Base-by-base conservation (phyloP, 257 asterid species). In the Nicotiana paniculata region DNA sequence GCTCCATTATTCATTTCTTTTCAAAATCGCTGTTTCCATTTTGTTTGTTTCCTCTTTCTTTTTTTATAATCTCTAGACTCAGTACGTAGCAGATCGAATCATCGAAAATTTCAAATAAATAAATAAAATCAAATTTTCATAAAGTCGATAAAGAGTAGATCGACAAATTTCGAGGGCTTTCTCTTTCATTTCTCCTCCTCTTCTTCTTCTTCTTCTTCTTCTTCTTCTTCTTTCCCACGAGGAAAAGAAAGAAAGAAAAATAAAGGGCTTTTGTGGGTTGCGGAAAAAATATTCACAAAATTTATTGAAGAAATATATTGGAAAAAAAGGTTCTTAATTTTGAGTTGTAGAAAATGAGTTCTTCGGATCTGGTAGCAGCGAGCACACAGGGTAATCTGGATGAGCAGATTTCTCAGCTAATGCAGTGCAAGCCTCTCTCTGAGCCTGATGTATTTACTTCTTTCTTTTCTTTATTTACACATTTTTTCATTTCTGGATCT, bases 401-500 rank as follows among this genome's bases (percentile, higher is more conserved):
- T 86, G 93, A 95, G 84, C 97, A 95, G 91, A 93, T 95, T 92
- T 86, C 89, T 77, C 98, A 95, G 92, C 97, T 95, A 83, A 92
- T 91, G 95, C 98, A 93, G 89, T 95, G 99, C 97, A 95, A 93
- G 84, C 98, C 99, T 69, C 86, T 95, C 81, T 85, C 97, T 35
- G 99, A 95, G 87, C 91, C 97, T 6, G 97, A 95, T 90, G 99
- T 95, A 75, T 39, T 79, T 76, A 77, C 32, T 15, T 30, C 26
- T 69, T 5, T 30, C 12, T 53, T 83, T 55, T 48, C 39, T 53
- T 54, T 54, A 39, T 64, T 35, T 6, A 63, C 37, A 30, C 7
- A 13, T 12, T 12, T 59, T 43, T 43, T 69, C 33, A 24, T 16
- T 66, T 80, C 28, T 83, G 78, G 92, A 86, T 86, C 90, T 17